A percentile compares a stretch with the other conserved stretches of the same genome.
These are phyloP conservation scores for Penicillium tannophilum DNA, from an alignment of 495 filamentous ascomycete species.

Conservation along the genomic window DNA sequence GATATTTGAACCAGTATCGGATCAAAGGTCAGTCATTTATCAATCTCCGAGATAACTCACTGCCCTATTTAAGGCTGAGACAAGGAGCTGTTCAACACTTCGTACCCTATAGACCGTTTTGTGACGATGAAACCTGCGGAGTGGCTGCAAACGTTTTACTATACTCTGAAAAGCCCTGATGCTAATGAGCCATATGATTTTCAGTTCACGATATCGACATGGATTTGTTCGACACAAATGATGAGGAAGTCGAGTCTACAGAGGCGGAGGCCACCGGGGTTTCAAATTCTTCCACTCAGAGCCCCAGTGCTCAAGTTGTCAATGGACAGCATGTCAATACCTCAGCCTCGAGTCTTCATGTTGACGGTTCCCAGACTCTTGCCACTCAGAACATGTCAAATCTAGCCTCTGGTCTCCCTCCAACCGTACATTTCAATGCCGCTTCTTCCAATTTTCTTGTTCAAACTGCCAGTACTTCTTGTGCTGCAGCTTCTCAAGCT, in stretches of 20 bases:
- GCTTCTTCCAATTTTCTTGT: background rate
- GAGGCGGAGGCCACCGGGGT: background rate
- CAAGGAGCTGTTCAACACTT: background rate
- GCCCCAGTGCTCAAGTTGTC: background rate
- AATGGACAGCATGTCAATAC: background rate
- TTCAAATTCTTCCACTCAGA: background rate
- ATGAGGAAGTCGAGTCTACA: background rate
- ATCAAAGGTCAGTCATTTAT: background rate
- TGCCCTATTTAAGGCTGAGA: background rate
- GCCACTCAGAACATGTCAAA: background rate
- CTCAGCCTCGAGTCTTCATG: background rate
- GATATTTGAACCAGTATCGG: background rate
- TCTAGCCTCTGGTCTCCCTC: background rate
- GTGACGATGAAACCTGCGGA: background rate
- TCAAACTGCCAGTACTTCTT: background rate
- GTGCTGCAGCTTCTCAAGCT: background rate
- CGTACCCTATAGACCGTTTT: background rate
- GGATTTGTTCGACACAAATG: background rate
- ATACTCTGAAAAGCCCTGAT: background rate
- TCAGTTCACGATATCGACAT: background rate
- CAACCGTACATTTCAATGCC: background rate
- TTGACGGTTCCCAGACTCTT: background rate
- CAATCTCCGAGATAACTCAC: background rate
- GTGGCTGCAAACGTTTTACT: background rate
- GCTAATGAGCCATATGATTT: background rate